Percentiles rank a stretch among this genome's conserved stretches.
Conservation (phyloP, 306 rosid species). For the Pterocarpus santalinus region DNA sequence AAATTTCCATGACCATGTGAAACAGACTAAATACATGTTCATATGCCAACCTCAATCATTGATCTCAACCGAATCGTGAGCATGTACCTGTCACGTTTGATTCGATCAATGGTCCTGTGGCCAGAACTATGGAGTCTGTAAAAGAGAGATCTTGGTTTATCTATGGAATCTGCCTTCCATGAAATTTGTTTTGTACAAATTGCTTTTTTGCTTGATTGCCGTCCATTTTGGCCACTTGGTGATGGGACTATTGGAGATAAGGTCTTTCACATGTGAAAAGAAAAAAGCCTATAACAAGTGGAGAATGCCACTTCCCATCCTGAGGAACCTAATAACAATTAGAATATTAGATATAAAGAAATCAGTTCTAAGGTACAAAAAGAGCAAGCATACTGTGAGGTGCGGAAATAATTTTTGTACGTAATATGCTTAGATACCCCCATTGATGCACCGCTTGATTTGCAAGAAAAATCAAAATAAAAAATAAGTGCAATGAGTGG, state of each 20-base stretch:
- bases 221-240: slow-evolving; percentile 34
- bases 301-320: not conserved
- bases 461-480: too few species aligned
- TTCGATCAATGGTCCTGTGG: not conserved
- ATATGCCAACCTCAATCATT: not conserved
- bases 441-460: too few species aligned
- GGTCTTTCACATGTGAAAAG: slow-evolving; percentile 1
- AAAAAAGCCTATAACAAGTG: not conserved
- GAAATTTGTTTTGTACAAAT: not conserved
- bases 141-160: slow-evolving; percentile 1
- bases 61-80: not conserved
- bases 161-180: not conserved
- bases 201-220: slow-evolving; percentile 5
- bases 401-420: not conserved
- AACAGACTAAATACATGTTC: not conserved
- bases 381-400: not conserved
- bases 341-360: not conserved
- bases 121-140: not conserved
- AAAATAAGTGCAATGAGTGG: too few species aligned
- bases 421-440: too few species aligned
- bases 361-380: too few species aligned
- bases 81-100: not conserved
- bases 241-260: not conserved
- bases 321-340: not conserved
- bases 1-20: not conserved